Percentiles rank a stretch among this genome's conserved stretches.
Evolutionary conservation across 2,329 filamentous ascomycete genomes (phyloP).

Genomic region (Colletotrichum tropicale): DNA sequence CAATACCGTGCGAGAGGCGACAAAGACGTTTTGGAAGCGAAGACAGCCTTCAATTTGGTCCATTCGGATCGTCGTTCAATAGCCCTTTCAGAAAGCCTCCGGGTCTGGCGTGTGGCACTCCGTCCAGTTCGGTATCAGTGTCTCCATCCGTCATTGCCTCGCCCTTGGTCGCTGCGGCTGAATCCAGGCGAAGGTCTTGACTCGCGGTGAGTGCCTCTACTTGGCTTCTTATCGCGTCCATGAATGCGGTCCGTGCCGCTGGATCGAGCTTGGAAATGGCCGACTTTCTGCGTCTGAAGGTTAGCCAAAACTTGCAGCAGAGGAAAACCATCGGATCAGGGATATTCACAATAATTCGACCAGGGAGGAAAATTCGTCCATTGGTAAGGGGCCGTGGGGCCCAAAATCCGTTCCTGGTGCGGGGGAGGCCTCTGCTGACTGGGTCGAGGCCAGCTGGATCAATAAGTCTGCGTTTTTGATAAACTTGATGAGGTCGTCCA

Average conservation of each 20-base stretch:
- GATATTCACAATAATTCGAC: slow-evolving; percentile 5
- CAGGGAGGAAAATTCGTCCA: slow-evolving; percentile 7
- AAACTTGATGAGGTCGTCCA: slow-evolving; percentile 17
- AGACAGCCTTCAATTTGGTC: neutral
- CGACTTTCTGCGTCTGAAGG: neutral
- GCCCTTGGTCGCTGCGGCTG: neutral
- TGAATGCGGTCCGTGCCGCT: neutral
- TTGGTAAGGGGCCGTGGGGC: neutral
- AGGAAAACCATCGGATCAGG: neutral
- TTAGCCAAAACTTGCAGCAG: neutral
- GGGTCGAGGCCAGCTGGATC: slow-evolving; percentile 8
- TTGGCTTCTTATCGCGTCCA: slow-evolving; percentile 6
- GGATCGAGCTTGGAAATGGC: slow-evolving; percentile 7
- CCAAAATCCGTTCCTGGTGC: neutral
- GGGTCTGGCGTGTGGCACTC: neutral
- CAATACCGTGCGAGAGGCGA: too few species aligned
- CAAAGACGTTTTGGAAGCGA: neutral
- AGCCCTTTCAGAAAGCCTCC: neutral
- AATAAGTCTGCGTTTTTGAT: slow-evolving; percentile 22
- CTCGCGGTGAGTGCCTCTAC: neutral
- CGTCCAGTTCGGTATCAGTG: neutral
- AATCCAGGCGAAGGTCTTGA: neutral
- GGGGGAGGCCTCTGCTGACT: neutral
- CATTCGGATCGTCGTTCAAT: neutral
- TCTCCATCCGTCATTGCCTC: neutral